Evolutionary conservation across 2,329 filamentous ascomycete species (phyloP).

Genomic region (Annulohypoxylon truncatum): DNA sequence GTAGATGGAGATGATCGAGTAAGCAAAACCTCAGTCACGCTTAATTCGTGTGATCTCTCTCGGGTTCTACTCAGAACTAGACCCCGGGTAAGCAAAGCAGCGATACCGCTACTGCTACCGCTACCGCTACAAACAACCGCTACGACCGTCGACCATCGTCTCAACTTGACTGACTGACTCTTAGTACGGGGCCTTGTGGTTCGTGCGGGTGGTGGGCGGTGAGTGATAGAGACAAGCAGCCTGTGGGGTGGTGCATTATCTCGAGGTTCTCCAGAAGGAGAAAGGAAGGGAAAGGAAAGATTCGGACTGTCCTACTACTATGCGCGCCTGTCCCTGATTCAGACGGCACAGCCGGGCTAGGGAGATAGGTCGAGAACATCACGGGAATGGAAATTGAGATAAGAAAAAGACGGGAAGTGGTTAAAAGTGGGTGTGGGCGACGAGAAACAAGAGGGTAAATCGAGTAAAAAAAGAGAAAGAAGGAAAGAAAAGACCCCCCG

Average conservation of each 20-base stretch:
- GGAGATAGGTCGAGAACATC: slow-evolving; percentile 33
- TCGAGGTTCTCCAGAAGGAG: slow-evolving; percentile 13
- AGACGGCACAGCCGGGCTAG: slow-evolving; percentile 19
- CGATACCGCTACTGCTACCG: slow-evolving; percentile 31
- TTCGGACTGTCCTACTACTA: slow-evolving; percentile 9
- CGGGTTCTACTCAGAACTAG: slow-evolving; percentile 30
- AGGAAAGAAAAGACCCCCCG: slow-evolving; percentile 28
- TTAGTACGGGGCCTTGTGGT: slow-evolving; percentile 13
- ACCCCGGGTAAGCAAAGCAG: slow-evolving; percentile 30
- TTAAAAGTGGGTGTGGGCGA: slow-evolving; percentile 29
- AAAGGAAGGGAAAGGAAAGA: slow-evolving; percentile 23
- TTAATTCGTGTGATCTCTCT: slow-evolving; percentile 22
- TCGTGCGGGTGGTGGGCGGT: slow-evolving; percentile 17
- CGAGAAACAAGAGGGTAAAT: slow-evolving; percentile 28
- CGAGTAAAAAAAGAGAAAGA: slow-evolving; percentile 20
- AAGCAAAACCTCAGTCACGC: slow-evolving; percentile 30
- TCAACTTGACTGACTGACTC: neutral
- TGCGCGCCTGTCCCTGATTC: slow-evolving; percentile 23
- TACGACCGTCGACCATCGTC: neutral
- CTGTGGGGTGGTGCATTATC: slow-evolving; percentile 29
- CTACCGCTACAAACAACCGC: neutral
- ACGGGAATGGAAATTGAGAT: slow-evolving; percentile 29
- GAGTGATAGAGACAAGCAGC: neutral
- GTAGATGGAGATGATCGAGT: slow-evolving; percentile 36
- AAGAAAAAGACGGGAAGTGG: slow-evolving; percentile 33